Conservation (phyloP, 768 basidiomycete genomes). For the Psilocybe sp. region DNA sequence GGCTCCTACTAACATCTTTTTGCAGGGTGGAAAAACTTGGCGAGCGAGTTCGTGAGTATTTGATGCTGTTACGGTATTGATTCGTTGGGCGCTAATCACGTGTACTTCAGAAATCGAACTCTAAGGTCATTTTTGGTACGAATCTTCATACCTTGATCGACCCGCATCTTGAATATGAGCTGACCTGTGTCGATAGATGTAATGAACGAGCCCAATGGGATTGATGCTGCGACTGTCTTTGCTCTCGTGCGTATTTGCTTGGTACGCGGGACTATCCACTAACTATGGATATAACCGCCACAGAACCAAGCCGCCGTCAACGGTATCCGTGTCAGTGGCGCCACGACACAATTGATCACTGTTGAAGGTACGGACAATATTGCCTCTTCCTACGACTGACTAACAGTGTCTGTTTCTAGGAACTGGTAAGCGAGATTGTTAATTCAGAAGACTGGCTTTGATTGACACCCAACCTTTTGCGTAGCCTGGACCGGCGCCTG, state of each 20-base stretch:
- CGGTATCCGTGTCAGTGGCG: slow-evolving; percentile 61
- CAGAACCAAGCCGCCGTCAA: slow-evolving; percentile 66
- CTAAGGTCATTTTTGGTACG: slow-evolving; percentile 50
- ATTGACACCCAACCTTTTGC: slow-evolving; percentile 1
- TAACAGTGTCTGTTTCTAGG: not conserved
- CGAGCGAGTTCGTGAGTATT: slow-evolving; percentile 46
- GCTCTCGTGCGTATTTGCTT: slow-evolving; percentile 33
- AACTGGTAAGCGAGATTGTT: not conserved
- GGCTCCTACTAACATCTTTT: not conserved
- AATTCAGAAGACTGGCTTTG: too few relatives aligned
- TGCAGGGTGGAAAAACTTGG: slow-evolving; percentile 57
- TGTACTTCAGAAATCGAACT: slow-evolving; percentile 38
- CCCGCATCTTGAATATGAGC: too few relatives aligned
- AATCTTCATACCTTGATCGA: too few relatives aligned
- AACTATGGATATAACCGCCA: not conserved
- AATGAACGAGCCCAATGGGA: slow-evolving; percentile 67
- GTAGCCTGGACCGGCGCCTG: slow-evolving; percentile 59
- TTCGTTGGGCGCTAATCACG: not conserved
- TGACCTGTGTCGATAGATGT: slow-evolving; percentile 22
- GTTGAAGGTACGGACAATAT: slow-evolving; percentile 39
- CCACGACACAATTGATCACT: slow-evolving; percentile 51
- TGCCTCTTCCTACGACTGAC: not conserved
- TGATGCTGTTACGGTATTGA: not conserved
- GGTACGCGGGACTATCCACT: not conserved
- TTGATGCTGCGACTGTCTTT: slow-evolving; percentile 50